Evolutionary conservation across 495 filamentous ascomycete genomes (phyloP).

Genomic region (Aspergillus hancockii): DNA sequence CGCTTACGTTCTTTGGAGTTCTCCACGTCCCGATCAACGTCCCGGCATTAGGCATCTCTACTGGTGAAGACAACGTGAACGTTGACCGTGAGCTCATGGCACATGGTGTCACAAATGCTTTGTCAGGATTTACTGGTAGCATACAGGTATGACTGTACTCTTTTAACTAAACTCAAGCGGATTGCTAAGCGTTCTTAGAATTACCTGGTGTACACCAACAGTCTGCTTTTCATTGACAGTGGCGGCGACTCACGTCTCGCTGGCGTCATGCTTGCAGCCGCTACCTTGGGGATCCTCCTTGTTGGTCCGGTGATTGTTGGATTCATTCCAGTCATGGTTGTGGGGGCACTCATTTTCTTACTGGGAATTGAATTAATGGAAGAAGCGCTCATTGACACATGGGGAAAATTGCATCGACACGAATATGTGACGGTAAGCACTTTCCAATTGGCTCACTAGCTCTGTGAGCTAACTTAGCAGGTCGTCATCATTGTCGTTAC

Average conservation of each 20-base stretch:
- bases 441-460: neutral
- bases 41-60: slow-evolving; percentile 83
- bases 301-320: slow-evolving; percentile 86
- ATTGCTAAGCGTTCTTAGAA: slow-evolving; percentile 52
- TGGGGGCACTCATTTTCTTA: slow-evolving; percentile 90
- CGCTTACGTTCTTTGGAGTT: slow-evolving; percentile 94
- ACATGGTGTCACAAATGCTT: slow-evolving; percentile 87
- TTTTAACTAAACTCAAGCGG: neutral
- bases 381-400: slow-evolving; percentile 85
- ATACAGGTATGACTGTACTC: slow-evolving; percentile 63
- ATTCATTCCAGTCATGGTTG: slow-evolving; percentile 94
- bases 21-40: slow-evolving; percentile 98
- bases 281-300: slow-evolving; percentile 78
- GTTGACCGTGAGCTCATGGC: slow-evolving; percentile 90
- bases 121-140: slow-evolving; percentile 83
- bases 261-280: slow-evolving; percentile 79
- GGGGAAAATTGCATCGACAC: slow-evolving; percentile 77
- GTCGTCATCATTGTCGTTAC: slow-evolving; percentile 89
- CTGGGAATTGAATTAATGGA: slow-evolving; percentile 86
- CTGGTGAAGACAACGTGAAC: slow-evolving; percentile 86
- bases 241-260: slow-evolving; percentile 85
- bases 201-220: slow-evolving; percentile 96
- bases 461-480: slow-evolving; percentile 39
- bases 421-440: slow-evolving; percentile 81
- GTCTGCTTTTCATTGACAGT: slow-evolving; percentile 88